Conservation (phyloP, 2,329 filamentous ascomycete species). For the Clarireedia paspali region DNA sequence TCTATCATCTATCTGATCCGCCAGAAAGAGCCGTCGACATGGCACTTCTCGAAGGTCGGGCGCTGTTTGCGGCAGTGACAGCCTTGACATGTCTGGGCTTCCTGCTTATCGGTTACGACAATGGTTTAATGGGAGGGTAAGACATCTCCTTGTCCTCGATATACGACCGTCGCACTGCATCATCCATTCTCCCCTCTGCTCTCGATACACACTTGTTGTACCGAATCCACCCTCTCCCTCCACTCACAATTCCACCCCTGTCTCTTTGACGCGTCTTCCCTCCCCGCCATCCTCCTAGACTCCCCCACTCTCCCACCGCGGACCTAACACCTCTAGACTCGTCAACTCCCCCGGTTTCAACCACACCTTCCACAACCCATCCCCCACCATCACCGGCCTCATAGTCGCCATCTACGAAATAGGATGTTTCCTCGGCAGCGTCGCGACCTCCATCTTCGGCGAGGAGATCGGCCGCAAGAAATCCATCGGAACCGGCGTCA, state of each 20-base stretch:
- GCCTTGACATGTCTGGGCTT: slow-evolving; percentile 39
- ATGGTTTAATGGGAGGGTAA: slow-evolving; percentile 37
- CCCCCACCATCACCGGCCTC: slow-evolving; percentile 35
- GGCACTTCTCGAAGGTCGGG: slow-evolving; percentile 10
- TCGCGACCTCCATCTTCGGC: slow-evolving; percentile 41
- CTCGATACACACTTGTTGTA: too few relatives aligned
- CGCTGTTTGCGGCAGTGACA: slow-evolving; percentile 36
- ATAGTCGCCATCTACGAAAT: slow-evolving; percentile 44
- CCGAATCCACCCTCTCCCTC: too few relatives aligned
- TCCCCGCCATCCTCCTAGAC: too few relatives aligned
- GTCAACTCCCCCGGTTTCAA: slow-evolving; percentile 36
- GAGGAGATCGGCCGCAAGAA: slow-evolving; percentile 46
- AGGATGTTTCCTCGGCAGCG: slow-evolving; percentile 42
- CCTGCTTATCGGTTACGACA: slow-evolving; percentile 41
- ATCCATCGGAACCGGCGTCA: slow-evolving; percentile 47
- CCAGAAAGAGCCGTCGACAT: background rate
- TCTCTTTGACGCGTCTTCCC: background rate
- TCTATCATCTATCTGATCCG: background rate
- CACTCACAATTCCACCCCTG: background rate
- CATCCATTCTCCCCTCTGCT: too few relatives aligned
- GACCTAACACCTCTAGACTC: slow-evolving; percentile 1
- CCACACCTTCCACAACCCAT: slow-evolving; percentile 33
- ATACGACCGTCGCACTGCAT: too few relatives aligned
- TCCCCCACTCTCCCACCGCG: too few relatives aligned
- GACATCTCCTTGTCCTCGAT: background rate